These are phyloP conservation scores for Oryza glumipatula DNA, from an alignment of 176 grass and related monocot genomes.

Conservation along the genomic window DNA sequence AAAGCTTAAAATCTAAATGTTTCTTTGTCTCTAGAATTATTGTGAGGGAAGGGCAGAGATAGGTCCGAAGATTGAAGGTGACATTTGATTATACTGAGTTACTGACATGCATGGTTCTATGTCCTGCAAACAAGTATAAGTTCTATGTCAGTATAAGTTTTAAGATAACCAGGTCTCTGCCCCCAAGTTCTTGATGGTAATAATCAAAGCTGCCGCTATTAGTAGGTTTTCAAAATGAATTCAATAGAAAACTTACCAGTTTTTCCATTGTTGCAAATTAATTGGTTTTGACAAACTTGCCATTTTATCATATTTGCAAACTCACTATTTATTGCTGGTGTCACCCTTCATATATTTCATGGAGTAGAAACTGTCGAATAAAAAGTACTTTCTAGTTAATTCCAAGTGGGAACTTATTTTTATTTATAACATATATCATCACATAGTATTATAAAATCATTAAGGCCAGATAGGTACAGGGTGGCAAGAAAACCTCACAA, in stretches of 20 bases:
- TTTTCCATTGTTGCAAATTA: neutral
- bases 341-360: neutral
- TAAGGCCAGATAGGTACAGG: neutral
- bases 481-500: neutral
- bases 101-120: too few species aligned
- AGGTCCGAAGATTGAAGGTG: neutral
- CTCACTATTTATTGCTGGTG: neutral
- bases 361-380: neutral
- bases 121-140: too few species aligned
- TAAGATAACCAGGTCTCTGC: conserved; percentile 6
- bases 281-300: neutral
- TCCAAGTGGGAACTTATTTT: neutral
- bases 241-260: neutral
- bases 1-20: neutral
- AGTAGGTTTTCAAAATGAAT: neutral
- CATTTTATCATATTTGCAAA: conserved; percentile 4
- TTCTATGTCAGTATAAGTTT: too few species aligned
- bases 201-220: neutral
- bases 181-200: conserved; percentile 1
- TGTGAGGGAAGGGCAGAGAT: neutral
- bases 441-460: neutral
- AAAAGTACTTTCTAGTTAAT: conserved; percentile 9
- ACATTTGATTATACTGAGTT: neutral
- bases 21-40: conserved; percentile 21
- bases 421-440: neutral